These are phyloP conservation scores for Echeveria elegans DNA, from an alignment of 164 flowering plant genomes.

Conservation along the genomic window DNA sequence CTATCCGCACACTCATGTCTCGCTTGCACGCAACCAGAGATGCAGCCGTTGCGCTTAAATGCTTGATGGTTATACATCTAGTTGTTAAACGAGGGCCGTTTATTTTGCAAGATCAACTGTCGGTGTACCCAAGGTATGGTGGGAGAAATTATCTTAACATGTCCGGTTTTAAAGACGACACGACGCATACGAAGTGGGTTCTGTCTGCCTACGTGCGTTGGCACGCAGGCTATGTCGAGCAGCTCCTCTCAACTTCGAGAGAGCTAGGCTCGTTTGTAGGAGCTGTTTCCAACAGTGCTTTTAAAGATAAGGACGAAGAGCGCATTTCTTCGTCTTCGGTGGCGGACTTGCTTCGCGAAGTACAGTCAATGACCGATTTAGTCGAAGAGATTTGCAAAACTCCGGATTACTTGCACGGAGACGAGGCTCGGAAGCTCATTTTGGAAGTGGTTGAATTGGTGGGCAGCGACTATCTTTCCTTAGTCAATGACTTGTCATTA, in stretches of 20 bases:
- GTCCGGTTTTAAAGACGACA: constrained; percentile 49
- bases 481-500: constrained; percentile 31
- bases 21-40: constrained; percentile 58
- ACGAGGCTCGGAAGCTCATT: constrained; percentile 20
- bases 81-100: constrained; percentile 52
- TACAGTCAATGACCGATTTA: constrained; percentile 33
- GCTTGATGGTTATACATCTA: constrained; percentile 53
- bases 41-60: constrained; percentile 67
- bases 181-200: constrained; percentile 39
- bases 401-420: constrained; percentile 32
- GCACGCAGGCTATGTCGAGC: constrained; percentile 54
- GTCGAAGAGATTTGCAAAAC: constrained; percentile 38
- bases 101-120: constrained; percentile 73
- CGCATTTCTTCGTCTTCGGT: constrained; percentile 26
- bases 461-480: constrained; percentile 31
- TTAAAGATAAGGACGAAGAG: constrained; percentile 17
- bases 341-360: constrained; percentile 35
- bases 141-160: constrained; percentile 73
- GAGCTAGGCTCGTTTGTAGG: constrained; percentile 39
- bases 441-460: constrained; percentile 30
- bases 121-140: constrained; percentile 18
- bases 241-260: constrained; percentile 34
- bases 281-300: constrained; percentile 14
- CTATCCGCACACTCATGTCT: constrained; percentile 51
- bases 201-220: constrained; percentile 67